Conservation (phyloP, 164 flowering plant species). For the Protea cynaroides region DNA sequence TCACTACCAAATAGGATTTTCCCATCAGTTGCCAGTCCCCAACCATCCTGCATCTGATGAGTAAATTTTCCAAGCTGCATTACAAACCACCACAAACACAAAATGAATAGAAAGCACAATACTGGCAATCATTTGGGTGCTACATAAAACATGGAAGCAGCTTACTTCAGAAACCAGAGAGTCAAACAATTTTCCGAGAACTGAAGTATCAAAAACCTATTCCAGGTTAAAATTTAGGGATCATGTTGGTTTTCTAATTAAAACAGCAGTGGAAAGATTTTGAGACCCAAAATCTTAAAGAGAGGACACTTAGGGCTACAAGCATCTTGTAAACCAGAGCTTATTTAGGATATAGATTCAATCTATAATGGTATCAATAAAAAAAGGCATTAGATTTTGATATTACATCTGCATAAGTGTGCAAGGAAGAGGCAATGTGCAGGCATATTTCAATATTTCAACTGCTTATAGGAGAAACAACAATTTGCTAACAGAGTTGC, state of each 20-base stretch:
- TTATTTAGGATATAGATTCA: neutral
- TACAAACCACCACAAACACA: conserved; percentile 13
- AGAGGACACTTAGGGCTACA: too few species aligned
- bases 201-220: too few species aligned
- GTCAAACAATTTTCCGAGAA: too few species aligned
- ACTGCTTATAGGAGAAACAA: neutral
- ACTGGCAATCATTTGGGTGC: neutral
- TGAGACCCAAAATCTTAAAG: too few species aligned
- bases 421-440: neutral
- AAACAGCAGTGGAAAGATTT: too few species aligned
- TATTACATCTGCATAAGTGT: neutral
- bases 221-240: too few species aligned
- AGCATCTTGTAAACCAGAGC: neutral
- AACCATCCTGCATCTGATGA: conserved; percentile 89
- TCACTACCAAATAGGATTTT: conserved; percentile 88
- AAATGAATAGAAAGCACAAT: conserved; percentile 2
- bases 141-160: too few species aligned
- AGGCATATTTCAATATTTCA: neutral
- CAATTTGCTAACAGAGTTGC: neutral
- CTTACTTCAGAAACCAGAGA: too few species aligned
- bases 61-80: conserved; percentile 62
- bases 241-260: too few species aligned
- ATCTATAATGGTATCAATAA: neutral
- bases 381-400: neutral
- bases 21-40: conserved; percentile 99